These are phyloP conservation scores for Calvatia gigantea DNA, from an alignment of 768 basidiomycete genomes.

Conservation along the genomic window DNA sequence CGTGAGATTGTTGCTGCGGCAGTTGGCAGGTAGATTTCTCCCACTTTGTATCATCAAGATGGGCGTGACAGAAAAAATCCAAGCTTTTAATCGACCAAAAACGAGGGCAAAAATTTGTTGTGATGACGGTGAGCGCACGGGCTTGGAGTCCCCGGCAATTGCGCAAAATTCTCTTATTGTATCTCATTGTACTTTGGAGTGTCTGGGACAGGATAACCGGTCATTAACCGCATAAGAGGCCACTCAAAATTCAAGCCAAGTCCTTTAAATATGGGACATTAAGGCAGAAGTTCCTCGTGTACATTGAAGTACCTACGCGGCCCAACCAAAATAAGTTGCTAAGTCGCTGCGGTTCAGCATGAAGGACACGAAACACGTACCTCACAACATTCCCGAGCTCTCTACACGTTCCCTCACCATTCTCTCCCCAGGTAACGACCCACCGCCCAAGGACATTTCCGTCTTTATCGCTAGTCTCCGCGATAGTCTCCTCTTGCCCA, in stretches of 20 bases:
- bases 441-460: constrained; percentile 69
- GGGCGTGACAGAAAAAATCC: too few relatives aligned
- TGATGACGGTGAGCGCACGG: too few relatives aligned
- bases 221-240: not conserved
- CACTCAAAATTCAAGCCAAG: not conserved
- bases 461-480: constrained; percentile 62
- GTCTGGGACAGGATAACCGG: not conserved
- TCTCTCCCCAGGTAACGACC: constrained; percentile 73
- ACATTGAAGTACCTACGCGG: constrained; percentile 44
- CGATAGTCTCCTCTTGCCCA: constrained; percentile 72
- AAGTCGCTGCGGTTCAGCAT: not conserved
- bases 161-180: too few relatives aligned
- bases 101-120: too few relatives aligned
- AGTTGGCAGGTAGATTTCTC: constrained; percentile 27
- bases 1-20: not conserved
- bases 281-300: constrained; percentile 39
- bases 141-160: too few relatives aligned
- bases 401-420: constrained; percentile 60
- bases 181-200: too few relatives aligned
- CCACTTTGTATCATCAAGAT: too few relatives aligned
- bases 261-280: constrained; percentile 3
- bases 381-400: constrained; percentile 61
- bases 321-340: not conserved
- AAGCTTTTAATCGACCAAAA: too few relatives aligned
- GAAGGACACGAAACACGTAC: constrained; percentile 38